Evolutionary conservation across 176 grass and related monocot genomes (phyloP).

Genomic region (Carex cristatella): DNA sequence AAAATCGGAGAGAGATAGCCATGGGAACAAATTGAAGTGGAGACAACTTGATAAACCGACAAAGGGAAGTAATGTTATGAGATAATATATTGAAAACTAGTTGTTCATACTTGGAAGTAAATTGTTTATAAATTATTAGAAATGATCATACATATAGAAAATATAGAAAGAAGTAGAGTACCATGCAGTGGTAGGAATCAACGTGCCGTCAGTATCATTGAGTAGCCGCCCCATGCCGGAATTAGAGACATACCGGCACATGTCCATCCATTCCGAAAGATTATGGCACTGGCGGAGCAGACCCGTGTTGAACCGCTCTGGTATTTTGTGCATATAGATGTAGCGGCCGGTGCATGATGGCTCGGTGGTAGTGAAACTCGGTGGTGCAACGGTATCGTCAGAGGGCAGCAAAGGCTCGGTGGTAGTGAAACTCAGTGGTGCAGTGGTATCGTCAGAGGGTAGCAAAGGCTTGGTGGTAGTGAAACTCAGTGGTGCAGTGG

Average conservation of each 20-base stretch:
- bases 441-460: background rate
- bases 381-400: background rate
- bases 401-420: background rate
- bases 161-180: conserved; percentile 10
- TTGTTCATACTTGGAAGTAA: background rate
- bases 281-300: conserved; percentile 43
- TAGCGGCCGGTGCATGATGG: conserved; percentile 47
- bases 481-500: background rate
- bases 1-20: no score
- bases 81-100: background rate
- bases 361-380: background rate
- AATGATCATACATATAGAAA: background rate
- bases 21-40: no score
- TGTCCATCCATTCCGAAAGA: conserved; percentile 37
- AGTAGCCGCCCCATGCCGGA: conserved; percentile 39
- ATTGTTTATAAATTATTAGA: background rate
- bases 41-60: background rate
- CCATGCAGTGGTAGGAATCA: conserved; percentile 50
- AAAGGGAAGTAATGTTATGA: background rate
- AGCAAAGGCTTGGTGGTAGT: background rate
- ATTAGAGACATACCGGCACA: conserved; percentile 46
- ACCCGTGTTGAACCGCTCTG: conserved; percentile 40
- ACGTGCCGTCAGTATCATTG: conserved; percentile 23
- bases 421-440: background rate
- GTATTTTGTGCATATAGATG: conserved; percentile 46